Evolutionary conservation across 441 rosid genomes (phyloP).

Genomic region (Bruguiera hainesii): DNA sequence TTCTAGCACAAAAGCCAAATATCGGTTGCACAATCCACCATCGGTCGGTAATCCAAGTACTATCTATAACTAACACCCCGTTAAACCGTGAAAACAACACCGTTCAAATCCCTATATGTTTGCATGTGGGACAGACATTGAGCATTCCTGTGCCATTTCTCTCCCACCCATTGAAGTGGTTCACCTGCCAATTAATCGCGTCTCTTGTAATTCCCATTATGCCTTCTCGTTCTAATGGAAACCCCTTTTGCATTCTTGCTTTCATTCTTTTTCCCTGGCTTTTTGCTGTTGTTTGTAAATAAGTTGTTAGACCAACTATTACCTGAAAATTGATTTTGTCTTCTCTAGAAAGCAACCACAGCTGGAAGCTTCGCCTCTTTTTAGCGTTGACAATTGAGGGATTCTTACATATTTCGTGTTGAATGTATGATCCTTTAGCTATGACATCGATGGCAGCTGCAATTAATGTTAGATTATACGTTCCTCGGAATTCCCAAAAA

Average conservation of each 20-base stretch:
- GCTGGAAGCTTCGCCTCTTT: conserved; percentile 3
- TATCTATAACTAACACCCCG: no score
- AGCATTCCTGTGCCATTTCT: conserved; percentile 18
- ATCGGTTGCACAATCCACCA: no score
- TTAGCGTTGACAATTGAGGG: background rate
- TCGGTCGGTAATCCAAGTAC: no score
- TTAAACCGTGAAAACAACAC: background rate
- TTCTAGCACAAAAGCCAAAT: no score
- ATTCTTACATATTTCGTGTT: background rate
- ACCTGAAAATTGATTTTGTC: background rate
- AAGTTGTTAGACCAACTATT: conserved; percentile 31
- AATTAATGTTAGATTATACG: conserved; percentile 3
- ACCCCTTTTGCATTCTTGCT: background rate
- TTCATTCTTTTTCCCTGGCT: background rate
- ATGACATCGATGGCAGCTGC: conserved; percentile 21
- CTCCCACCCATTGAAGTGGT: conserved; percentile 32
- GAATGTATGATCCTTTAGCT: background rate
- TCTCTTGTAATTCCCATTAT: background rate
- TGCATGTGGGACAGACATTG: conserved; percentile 25
- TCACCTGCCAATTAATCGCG: conserved; percentile 28
- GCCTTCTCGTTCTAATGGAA: background rate
- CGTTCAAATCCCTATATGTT: conserved; percentile 16
- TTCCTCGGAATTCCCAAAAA: background rate
- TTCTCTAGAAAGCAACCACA: background rate
- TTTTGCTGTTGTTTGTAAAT: background rate